Evolutionary conservation across 2,329 filamentous ascomycete species (phyloP).

Genomic region (Calonectria pteridis): DNA sequence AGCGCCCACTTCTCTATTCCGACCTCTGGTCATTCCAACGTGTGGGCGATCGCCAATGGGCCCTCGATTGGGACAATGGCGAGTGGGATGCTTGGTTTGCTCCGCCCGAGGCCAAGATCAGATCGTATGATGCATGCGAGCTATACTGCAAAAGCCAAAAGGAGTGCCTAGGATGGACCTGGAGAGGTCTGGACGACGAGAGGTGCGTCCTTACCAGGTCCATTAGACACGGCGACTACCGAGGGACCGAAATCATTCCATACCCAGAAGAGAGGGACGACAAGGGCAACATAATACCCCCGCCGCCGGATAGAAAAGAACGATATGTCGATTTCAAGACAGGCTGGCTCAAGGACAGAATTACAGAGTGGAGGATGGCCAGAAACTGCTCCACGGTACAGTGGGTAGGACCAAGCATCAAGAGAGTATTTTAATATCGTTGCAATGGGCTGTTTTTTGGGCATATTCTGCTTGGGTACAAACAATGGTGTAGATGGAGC

Average conservation of each 20-base stretch:
- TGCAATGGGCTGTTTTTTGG: constrained; percentile 1
- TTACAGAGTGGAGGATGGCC: constrained; percentile 42
- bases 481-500: constrained; percentile 23
- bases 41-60: constrained; percentile 39
- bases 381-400: constrained; percentile 46
- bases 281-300: constrained; percentile 40
- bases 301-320: constrained; percentile 32
- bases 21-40: constrained; percentile 55
- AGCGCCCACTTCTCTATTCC: constrained; percentile 53
- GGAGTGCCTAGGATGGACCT: constrained; percentile 48
- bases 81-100: constrained; percentile 48
- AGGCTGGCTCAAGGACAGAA: constrained; percentile 45
- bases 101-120: constrained; percentile 40
- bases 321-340: constrained; percentile 48
- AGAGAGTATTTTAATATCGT: constrained; percentile 42
- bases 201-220: constrained; percentile 46
- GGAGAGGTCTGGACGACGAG: constrained; percentile 47
- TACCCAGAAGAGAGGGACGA: constrained; percentile 42
- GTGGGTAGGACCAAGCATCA: constrained; percentile 50
- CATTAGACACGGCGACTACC: constrained; percentile 43
- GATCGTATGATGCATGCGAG: constrained; percentile 45
- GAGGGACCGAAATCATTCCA: constrained; percentile 40
- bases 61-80: constrained; percentile 49
- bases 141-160: constrained; percentile 42
- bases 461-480: constrained; percentile 3